Percentiles rank a stretch among this genome's conserved stretches.
These are phyloP conservation scores for Penicillium occitanis DNA, from an alignment of 2,329 filamentous ascomycete species.

Conservation along the genomic window DNA sequence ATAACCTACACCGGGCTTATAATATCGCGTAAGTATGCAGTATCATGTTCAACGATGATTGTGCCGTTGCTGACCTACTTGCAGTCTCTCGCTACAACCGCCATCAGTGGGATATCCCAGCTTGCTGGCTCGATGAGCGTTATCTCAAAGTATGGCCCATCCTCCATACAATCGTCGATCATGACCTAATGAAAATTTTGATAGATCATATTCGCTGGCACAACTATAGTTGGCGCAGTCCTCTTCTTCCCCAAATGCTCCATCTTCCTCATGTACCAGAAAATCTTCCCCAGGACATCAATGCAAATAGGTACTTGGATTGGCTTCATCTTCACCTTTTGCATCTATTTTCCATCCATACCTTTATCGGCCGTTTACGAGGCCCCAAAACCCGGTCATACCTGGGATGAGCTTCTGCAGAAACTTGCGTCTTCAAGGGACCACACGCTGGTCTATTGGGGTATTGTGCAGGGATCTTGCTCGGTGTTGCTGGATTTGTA, in stretches of 20 bases:
- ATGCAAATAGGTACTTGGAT: constrained; percentile 7
- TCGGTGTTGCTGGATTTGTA: constrained; percentile 2
- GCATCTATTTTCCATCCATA: constrained; percentile 1
- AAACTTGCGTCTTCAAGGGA: not conserved
- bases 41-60: not conserved
- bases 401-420: not conserved
- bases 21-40: not conserved
- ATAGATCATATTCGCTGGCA: constrained; percentile 4
- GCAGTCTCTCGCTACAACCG: constrained; percentile 4
- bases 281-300: not conserved
- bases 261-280: constrained; percentile 6
- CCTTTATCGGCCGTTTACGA: not conserved
- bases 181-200: not conserved
- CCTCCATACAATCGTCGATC: not conserved
- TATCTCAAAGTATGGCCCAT: not conserved
- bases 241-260: constrained; percentile 7
- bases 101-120: constrained; percentile 3
- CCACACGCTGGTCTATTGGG: not conserved
- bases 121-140: constrained; percentile 1
- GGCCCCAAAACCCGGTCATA: constrained; percentile 2
- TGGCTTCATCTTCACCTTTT: constrained; percentile 1
- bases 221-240: not conserved
- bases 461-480: not conserved
- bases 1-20: constrained; percentile 5
- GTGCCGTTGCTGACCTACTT: not conserved